Percentiles rank a stretch among this genome's conserved stretches.
These are phyloP conservation scores for Rubia occidens DNA, from an alignment of 305 asterid genomes.

Conservation along the genomic window DNA sequence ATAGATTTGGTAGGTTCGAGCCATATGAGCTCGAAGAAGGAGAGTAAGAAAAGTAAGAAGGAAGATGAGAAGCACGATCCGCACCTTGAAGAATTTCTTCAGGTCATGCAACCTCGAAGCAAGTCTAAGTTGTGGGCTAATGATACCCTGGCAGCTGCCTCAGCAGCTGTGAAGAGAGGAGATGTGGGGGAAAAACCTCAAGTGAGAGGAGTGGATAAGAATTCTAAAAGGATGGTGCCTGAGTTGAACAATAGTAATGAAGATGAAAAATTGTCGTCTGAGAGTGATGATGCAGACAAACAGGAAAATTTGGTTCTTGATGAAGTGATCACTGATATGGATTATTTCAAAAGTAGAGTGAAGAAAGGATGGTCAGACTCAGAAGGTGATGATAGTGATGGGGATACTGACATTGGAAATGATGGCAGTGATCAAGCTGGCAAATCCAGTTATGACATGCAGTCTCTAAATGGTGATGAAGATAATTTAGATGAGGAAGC, in stretches of 20 bases:
- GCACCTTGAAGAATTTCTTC: slow-evolving; percentile 70
- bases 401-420: slow-evolving; percentile 22
- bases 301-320: slow-evolving; percentile 29
- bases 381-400: slow-evolving; percentile 50
- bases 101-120: slow-evolving; percentile 72
- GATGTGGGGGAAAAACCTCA: slow-evolving; percentile 23
- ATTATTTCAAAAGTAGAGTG: slow-evolving; percentile 65
- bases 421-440: slow-evolving; percentile 24
- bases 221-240: slow-evolving; percentile 20
- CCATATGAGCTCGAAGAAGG: slow-evolving; percentile 27
- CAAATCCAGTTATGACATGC: slow-evolving; percentile 20
- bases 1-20: slow-evolving; percentile 26
- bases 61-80: slow-evolving; percentile 53
- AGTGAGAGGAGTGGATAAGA: slow-evolving; percentile 23
- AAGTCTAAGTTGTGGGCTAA: slow-evolving; percentile 90
- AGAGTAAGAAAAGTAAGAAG: slow-evolving; percentile 36
- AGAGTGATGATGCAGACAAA: slow-evolving; percentile 26
- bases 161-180: slow-evolving; percentile 30
- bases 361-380: slow-evolving; percentile 68
- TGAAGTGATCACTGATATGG: slow-evolving; percentile 56
- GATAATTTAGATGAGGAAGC: slow-evolving; percentile 26
- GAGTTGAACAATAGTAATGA: slow-evolving; percentile 28
- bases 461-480: slow-evolving; percentile 27
- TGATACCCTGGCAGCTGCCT: slow-evolving; percentile 49
- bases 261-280: slow-evolving; percentile 26